phyloP scores from a whole-genome alignment of 1,139 yeast species.

The Geotrichum restrictum region DNA sequence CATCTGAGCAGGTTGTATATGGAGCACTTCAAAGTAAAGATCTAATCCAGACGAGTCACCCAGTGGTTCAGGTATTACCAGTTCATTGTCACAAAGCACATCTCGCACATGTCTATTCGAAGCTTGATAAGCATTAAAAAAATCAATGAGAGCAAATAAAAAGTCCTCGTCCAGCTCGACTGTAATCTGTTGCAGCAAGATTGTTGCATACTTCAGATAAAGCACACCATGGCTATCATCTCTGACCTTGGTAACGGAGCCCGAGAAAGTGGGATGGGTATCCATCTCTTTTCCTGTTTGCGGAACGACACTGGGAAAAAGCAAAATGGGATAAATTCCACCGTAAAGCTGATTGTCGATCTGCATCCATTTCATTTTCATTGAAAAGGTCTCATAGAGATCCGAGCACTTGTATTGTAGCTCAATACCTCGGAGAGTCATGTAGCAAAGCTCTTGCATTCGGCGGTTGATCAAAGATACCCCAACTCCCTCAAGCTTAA shows the following conservation, averaged over 20 bases:
- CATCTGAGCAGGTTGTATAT: conserved; percentile 84
- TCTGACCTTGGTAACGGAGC: conserved; percentile 74
- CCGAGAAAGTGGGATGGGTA: conserved; percentile 85
- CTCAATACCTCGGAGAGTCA: conserved; percentile 77
- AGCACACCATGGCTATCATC: conserved; percentile 88
- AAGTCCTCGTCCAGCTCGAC: conserved; percentile 93
- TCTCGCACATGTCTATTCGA: conserved; percentile 61
- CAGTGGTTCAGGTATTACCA: conserved; percentile 69
- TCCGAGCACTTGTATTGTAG: conserved; percentile 79
- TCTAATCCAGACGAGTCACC: conserved; percentile 60
- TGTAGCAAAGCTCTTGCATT: conserved; percentile 73
- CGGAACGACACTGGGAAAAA: conserved; percentile 91
- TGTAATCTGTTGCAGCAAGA: conserved; percentile 84
- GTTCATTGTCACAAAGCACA: conserved; percentile 55
- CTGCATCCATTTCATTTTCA: conserved; percentile 90
- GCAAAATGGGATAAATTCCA: conserved; percentile 77
- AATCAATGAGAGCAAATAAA: conserved; percentile 74
- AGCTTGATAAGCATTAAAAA: conserved; percentile 45
- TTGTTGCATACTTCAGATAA: conserved; percentile 86
- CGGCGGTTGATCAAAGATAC: conserved; percentile 72
- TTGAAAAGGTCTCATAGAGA: conserved; percentile 70
- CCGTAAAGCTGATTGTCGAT: conserved; percentile 89
- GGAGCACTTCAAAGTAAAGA: conserved; percentile 86
- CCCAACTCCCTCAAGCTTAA: conserved; percentile 84
- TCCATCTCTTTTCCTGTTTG: conserved; percentile 80